Evolutionary conservation across 148 eudicot species (phyloP), one percentile per base, ranked within the genome.

Genomic region (Nyssa sinensis): DNA sequence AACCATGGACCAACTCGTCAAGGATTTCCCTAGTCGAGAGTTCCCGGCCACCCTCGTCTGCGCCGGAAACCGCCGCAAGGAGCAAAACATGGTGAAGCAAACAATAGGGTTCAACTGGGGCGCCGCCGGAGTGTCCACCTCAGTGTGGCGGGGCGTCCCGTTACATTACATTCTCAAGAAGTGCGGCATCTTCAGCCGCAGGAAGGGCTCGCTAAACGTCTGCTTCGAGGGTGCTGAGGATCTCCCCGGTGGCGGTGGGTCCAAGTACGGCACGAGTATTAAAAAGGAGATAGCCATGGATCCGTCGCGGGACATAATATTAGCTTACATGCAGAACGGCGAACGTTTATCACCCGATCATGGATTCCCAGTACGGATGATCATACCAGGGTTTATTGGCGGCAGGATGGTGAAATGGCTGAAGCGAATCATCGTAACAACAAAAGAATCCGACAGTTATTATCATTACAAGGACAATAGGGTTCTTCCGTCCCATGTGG

Each of bases 21-120:
- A 78, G 13, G 93, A 95, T 29, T 95, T 95, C 62, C 75, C 83
- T 0, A 28, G 37, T 80, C 81, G 85, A 5, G 98, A 95, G 73
- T 77, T 95, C 73, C 98, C 98, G 0, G 97, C 75, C 0, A 78
- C 91, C 0, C 86, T 95, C 2, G 98, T 94, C 0, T 94, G 98
- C 68, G 97, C 97, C 1, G 98, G 98, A 1, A 95, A 95, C 78
- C 85, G 98, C 21, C 81, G 98, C 5, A 95, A 92, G 63, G 98
- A 95, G 62, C 98, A 95, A 32, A 95, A 95, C 74, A 86, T 95
- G 97, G 86, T 87, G 0, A 89, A 90, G 30, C 80, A 95, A 34
- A 86, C 90, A 0, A 88, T 89, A 13, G 98, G 98, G 12, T 95
- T 95, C 86, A 92, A 95, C 80, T 95, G 98, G 98, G 98, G 98